These are phyloP conservation scores for Phoma herbarum DNA, from an alignment of 2,329 filamentous ascomycete genomes.

Conservation along the genomic window DNA sequence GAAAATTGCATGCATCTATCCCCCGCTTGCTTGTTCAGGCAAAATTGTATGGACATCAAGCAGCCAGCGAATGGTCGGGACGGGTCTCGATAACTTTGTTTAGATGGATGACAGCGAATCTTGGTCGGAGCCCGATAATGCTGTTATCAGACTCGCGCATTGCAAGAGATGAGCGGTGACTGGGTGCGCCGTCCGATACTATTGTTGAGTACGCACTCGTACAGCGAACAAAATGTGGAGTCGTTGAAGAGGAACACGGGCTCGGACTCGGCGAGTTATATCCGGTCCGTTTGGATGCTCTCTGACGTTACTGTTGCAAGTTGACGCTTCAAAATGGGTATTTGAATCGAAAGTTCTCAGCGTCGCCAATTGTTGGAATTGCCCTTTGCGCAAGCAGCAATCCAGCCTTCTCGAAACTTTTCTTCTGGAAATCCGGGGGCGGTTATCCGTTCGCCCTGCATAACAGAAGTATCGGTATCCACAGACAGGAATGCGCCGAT, in stretches of 20 bases:
- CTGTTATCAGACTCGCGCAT: not conserved
- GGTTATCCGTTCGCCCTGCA: constrained; percentile 22
- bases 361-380: not conserved
- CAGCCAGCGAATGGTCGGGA: not conserved
- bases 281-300: not conserved
- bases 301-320: not conserved
- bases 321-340: not conserved
- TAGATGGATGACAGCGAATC: not conserved
- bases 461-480: constrained; percentile 5
- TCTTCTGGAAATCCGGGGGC: constrained; percentile 18
- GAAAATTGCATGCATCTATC: not conserved
- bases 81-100: not conserved
- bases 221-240: constrained; percentile 20
- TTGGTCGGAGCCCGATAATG: not conserved
- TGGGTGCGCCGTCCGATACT: constrained; percentile 2
- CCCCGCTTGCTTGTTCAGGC: not conserved
- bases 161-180: constrained; percentile 10
- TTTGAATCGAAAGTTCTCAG: not conserved
- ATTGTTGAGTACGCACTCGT: constrained; percentile 1
- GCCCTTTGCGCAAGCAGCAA: constrained; percentile 8
- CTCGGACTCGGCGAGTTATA: constrained; percentile 15
- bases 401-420: constrained; percentile 13
- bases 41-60: not conserved
- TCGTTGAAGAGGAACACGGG: constrained; percentile 4
- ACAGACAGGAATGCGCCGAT: constrained; percentile 10